Conservation (phyloP, 192 early-diverging fungal genomes). For the Entomortierella chlamydospora region DNA sequence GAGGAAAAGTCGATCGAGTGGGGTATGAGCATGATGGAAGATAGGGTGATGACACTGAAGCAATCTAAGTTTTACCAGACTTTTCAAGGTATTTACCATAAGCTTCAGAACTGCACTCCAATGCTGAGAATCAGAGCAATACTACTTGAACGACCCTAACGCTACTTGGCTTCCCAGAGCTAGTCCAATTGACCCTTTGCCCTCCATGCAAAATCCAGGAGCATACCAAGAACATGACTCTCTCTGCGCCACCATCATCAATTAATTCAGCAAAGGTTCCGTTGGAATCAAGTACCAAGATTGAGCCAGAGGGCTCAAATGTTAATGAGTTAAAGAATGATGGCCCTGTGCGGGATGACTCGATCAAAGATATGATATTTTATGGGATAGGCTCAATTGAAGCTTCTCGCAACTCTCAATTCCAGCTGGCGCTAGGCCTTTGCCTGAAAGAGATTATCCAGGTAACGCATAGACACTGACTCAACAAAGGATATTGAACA, state of each 20-base stretch:
- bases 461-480: conserved; percentile 10
- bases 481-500: background rate
- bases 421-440: conserved; percentile 46
- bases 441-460: conserved; percentile 51
- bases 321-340: background rate
- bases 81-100: conserved; percentile 25
- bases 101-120: too few species aligned
- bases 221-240: background rate
- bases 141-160: background rate
- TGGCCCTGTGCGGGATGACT: background rate
- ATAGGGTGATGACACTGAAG: conserved; percentile 18
- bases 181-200: conserved; percentile 17
- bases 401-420: conserved; percentile 50
- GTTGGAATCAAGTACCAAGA: background rate
- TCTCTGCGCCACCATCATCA: background rate
- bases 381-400: conserved; percentile 59
- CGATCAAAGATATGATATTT: conserved; percentile 49
- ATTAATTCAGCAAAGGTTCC: background rate
- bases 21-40: conserved; percentile 33
- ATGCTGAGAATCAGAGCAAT: background rate
- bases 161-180: background rate
- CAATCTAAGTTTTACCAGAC: conserved; percentile 40
- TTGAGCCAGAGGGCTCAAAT: background rate
- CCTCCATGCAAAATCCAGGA: conserved; percentile 21
- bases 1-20: conserved; percentile 28